Evolutionary conservation across 2,329 filamentous ascomycete genomes (phyloP), one percentile per base, ranked within the genome.

Genomic region (Neoscytalidium dimidiatum): DNA sequence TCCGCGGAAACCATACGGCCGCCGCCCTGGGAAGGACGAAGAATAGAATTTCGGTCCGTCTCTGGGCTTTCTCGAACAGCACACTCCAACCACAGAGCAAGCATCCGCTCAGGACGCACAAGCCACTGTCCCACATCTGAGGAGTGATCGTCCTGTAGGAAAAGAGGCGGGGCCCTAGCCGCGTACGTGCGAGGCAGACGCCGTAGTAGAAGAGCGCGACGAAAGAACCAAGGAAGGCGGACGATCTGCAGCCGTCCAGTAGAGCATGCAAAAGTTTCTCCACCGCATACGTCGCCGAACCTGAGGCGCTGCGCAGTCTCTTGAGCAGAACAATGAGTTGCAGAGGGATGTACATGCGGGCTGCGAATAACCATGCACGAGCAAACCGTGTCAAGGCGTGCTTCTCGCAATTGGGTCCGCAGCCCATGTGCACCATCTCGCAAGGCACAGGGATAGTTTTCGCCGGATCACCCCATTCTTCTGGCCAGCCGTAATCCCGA

Each of bases 141-240:
- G 84, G 83, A 31, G 81, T 83, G 26, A 85, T 73, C 0, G 75
- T 75, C 66, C 86, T 83, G 19, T 74, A 80, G n/a, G 86, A 85
- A 26, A 94, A 79, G 13, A 94, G 23, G 35, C 75, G 85, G 0
- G 92, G 92, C 0, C 92, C 92, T 6, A 95, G 67, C 31, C 91
- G 84, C 1, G 89, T 93, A 49, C 92, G 86, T 5, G 87, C 83
- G 0, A 96, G 85, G 73, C 92, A 96, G 3, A 96, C 90, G 29
- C 90, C 88, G 74, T 96, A 96, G 80, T 94, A 96, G 75, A 94
- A 95, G 11, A 93, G 79, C 0, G 87, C 82, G 68, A 96, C 90
- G 75, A 94, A 96, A 0, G 87, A 80, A 3, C 88, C 91, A 1
- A 96, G 83, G 74, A 96, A 95, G 0, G 89, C 84, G 0, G 92